Base-by-base conservation (phyloP, 495 filamentous ascomycete genomes). In the Penicillium daleae region DNA sequence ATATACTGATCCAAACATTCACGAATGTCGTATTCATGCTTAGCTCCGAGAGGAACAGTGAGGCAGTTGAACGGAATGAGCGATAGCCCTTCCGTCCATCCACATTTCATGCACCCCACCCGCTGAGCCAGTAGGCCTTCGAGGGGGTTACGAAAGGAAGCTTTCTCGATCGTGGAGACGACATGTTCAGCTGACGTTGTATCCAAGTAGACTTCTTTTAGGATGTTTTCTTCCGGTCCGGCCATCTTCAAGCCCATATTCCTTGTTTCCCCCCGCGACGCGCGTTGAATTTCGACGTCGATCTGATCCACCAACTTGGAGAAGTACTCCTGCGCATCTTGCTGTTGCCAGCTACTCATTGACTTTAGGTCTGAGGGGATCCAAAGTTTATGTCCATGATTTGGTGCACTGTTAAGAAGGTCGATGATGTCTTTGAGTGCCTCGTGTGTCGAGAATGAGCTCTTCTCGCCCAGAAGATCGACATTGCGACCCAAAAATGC, bases 261-360 rank as follows among this genome's bases (percentile, higher is more conserved):
- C 54, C 74, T 61, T 44, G 76, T 74, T 63, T 77, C 67, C 19
- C 79, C 76, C 3, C 76, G 76, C 7, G 80, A 72, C 22, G 79
- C 82, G 52, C 81, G 80, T 19, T 77, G 72, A 27, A 90, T 79
- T 64, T 96, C 93, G 66, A 89, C 88, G 66, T 98, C 92, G 46
- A 99, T 77, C 63, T 93, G 87, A 54, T 94, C 91, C 57, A 97
- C 80, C 26, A 99, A 78, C 66, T 93, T 96, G 19, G 92, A 92
- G 58, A 91, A 97, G 71, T 97, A 99, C 73, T 99, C 96, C 74
- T 99, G 96, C 6, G 96, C 96, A 79, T 99, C 96, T 70, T 99
- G 96, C 69, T 99, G 96, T 72, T 97, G 89, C 88, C 90, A 95
- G 50, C 89, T 94, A 70, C 88, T 93, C 87, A 97, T 92, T 13